Evolutionary conservation across 768 basidiomycete genomes (phyloP), one percentile per base, ranked within the genome.

Genomic region (Holtermanniella nyarrowii): DNA sequence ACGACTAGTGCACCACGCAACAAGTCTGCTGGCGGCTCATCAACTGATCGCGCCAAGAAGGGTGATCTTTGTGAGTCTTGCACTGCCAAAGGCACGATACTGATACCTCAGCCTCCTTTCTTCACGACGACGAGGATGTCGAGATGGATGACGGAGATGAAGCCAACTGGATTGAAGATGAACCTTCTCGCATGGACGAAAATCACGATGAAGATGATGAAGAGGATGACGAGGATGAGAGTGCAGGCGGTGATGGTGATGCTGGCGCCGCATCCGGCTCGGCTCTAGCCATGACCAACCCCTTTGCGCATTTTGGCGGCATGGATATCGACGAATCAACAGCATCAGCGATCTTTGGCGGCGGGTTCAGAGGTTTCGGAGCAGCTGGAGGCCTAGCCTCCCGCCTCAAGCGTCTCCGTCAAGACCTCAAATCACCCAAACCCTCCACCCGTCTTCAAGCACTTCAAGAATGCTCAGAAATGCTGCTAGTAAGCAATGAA

Each of bases 401-500:
- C 24, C 84, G 91, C 44, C 81, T 96, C 70, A 91, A 90, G 78
- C 48, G 60, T 22, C 58, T 68, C 20, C 58, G 58, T 39, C 60
- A 43, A 51, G 60, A 67, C 16, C 60, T 87, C 26, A 86, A 86
- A 67, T 83, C 86, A 11, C 87, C 85, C 0, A 85, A 83, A 39
- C 37, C 55, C 22, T 50, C 58, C 27, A 65, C 55, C 37, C 84
- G 90, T 44, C 80, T 96, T 24, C 74, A 88, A 42, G 90, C 91
- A 3, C 75, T 99, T 24, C 90, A 96, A 66, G 93, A 99, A 64
- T 79, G 95, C 48, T 89, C 87, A 74, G 93, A 97, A 69, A 72
- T 96, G 26, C 80, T 99, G 50, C 86, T 87, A 55, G 91, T 97
- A 74, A 88, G 88, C 72, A 96, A 89, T 1, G 93, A 97, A 73